These are phyloP conservation scores for Phaeotremella skinneri DNA, from an alignment of 768 basidiomycete genomes.

Conservation along the genomic window DNA sequence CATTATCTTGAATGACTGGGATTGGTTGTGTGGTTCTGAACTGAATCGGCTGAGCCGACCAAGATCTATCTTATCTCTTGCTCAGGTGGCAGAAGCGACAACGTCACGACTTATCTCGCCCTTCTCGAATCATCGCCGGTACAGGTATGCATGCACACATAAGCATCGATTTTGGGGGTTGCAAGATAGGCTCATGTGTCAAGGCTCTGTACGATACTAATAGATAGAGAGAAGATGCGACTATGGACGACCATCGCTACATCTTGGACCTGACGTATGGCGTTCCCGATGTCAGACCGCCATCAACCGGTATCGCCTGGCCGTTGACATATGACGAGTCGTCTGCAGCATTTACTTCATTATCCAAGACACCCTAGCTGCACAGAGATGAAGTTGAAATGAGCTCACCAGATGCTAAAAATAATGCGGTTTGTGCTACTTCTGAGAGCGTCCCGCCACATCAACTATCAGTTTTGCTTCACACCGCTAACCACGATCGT, in stretches of 20 bases:
- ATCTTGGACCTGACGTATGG: conserved; percentile 39
- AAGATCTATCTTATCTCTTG: no score
- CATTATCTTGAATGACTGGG: no score
- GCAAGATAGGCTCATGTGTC: no score
- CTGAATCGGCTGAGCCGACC: no score
- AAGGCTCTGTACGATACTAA: no score
- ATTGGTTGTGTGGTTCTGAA: no score
- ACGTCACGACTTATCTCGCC: neutral
- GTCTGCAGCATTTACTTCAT: conserved; percentile 16
- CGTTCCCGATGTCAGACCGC: conserved; percentile 65
- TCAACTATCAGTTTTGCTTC: neutral
- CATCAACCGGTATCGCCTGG: conserved; percentile 80
- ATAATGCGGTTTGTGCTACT: conserved; percentile 79
- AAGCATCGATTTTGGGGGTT: neutral
- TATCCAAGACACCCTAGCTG: conserved; percentile 4
- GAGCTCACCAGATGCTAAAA: conserved; percentile 76
- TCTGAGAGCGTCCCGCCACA: conserved; percentile 59
- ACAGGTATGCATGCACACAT: neutral
- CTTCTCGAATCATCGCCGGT: neutral
- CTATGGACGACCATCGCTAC: conserved; percentile 16
- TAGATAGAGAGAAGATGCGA: no score
- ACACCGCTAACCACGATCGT: conserved; percentile 13
- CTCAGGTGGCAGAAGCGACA: neutral
- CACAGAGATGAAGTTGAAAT: neutral
- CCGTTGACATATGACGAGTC: conserved; percentile 65